phyloP scores from a whole-genome alignment of 169 alveolate genomes.

The Fabrea salina region DNA sequence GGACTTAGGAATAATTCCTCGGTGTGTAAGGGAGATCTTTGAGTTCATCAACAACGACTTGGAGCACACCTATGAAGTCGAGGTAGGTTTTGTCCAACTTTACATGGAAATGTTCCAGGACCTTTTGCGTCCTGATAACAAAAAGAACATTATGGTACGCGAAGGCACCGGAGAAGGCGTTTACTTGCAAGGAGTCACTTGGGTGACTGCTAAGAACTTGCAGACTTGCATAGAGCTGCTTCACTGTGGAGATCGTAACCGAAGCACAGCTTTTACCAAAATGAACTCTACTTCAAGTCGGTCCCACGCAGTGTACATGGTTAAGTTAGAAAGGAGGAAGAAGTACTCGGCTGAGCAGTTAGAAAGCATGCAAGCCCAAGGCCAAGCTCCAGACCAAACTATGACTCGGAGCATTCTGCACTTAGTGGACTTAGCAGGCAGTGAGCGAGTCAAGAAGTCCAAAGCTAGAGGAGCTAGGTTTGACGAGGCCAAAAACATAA shows the following conservation, averaged over 20 bases:
- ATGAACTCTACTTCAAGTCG: slow-evolving; percentile 70
- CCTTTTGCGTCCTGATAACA: slow-evolving; percentile 65
- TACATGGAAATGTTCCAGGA: slow-evolving; percentile 83
- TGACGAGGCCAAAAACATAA: slow-evolving; percentile 79
- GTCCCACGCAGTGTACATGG: slow-evolving; percentile 78
- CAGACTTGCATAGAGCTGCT: slow-evolving; percentile 62
- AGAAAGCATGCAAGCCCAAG: slow-evolving; percentile 43
- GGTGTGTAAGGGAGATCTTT: slow-evolving; percentile 74
- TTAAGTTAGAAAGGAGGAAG: slow-evolving; percentile 68
- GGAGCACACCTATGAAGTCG: slow-evolving; percentile 48
- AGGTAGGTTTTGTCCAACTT: slow-evolving; percentile 70
- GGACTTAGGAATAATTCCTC: slow-evolving; percentile 74
- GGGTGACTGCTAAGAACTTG: slow-evolving; percentile 62
- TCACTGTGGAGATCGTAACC: slow-evolving; percentile 64
- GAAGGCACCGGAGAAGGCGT: slow-evolving; percentile 83
- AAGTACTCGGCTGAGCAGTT: slow-evolving; percentile 35
- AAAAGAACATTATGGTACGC: slow-evolving; percentile 68
- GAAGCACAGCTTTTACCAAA: slow-evolving; percentile 71
- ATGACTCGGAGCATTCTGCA: slow-evolving; percentile 47
- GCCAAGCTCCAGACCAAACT: slow-evolving; percentile 34
- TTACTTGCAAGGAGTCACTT: slow-evolving; percentile 65
- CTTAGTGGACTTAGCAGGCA: slow-evolving; percentile 85
- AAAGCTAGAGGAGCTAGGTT: slow-evolving; percentile 70
- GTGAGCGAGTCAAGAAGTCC: slow-evolving; percentile 80
- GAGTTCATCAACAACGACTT: slow-evolving; percentile 46